Evolutionary conservation across 2,329 filamentous ascomycete genomes (phyloP), one percentile per base, ranked within the genome.

Genomic region (Leptographium galeiforme): DNA sequence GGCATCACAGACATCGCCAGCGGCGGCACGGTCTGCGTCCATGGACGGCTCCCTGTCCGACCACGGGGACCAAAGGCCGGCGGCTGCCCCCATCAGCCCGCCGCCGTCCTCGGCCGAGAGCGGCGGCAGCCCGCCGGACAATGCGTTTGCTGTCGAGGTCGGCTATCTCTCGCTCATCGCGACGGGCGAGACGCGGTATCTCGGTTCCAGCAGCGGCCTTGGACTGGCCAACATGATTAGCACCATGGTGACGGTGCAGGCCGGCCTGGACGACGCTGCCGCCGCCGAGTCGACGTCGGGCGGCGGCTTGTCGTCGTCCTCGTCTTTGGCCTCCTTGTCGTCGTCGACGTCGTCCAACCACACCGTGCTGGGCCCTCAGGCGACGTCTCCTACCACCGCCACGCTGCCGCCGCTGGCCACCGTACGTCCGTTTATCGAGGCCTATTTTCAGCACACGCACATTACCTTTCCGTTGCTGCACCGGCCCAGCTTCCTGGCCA

Each of bases 401-500:
- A 39, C 36, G 7, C 48, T 55, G 11, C 36, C 53, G n/a, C 47
- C 54, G 10, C 46, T 47, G 2, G n/a, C 41, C 14, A 13, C 43
- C 1, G 57, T 53, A n/a, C 50, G 47, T 36, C 55, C 55, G 4
- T 47, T 56, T 16, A 54, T 60, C 14, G 52, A 57, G 36, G 45
- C 49, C 13, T 59, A 58, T 44, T 59, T 58, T 34, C 43, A 52
- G 46, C 57, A 59, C 47, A 54, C 50, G 39, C 58, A 58, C 48
- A 40, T 57, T 5, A 56, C 53, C 7, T 59, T 59, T 25, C 58
- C 58, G 2, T 19, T 59, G 34, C 47, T 59, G 38, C 50, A 58
- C 41, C 53, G 55, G n/a, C 57, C 58, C 32, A 53, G 38, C 36
- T 59, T 59, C 41, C 19, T 59, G 46, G 39, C n/a, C n/a, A 54